Evolutionary conservation across 805 yeast species (phyloP).

Genomic region (Torulaspora indica): DNA sequence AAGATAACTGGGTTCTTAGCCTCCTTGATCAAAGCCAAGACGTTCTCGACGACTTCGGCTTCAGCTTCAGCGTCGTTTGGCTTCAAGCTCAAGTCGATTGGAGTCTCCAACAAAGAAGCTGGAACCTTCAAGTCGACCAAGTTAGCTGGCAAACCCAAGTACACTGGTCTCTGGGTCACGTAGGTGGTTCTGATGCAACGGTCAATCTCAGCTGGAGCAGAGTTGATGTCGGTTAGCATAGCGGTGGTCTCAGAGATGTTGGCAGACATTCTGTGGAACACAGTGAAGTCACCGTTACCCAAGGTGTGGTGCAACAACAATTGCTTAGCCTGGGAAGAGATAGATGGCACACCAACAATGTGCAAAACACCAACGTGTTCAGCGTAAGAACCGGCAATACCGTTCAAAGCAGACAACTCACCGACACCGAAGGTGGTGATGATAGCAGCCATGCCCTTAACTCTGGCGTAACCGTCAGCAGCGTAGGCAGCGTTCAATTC

Average conservation of each 20-base stretch:
- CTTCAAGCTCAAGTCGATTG: slow-evolving; percentile 56
- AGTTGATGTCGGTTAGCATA: slow-evolving; percentile 54
- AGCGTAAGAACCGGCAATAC: slow-evolving; percentile 83
- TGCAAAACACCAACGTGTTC: slow-evolving; percentile 84
- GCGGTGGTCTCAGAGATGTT: slow-evolving; percentile 64
- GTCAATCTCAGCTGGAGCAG: slow-evolving; percentile 71
- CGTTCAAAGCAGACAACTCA: slow-evolving; percentile 77
- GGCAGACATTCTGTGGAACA: slow-evolving; percentile 73
- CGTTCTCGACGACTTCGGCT: slow-evolving; percentile 53
- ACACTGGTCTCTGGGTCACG: slow-evolving; percentile 72
- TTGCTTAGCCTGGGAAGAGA: slow-evolving; percentile 65
- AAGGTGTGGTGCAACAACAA: slow-evolving; percentile 75
- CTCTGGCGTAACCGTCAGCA: slow-evolving; percentile 83
- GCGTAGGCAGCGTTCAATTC: slow-evolving; percentile 81
- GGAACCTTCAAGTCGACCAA: slow-evolving; percentile 63
- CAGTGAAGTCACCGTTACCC: slow-evolving; percentile 78
- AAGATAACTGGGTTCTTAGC: slow-evolving; percentile 70
- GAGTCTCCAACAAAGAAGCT: slow-evolving; percentile 51
- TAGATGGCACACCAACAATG: slow-evolving; percentile 82
- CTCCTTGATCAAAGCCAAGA: slow-evolving; percentile 47
- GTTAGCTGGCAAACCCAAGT: slow-evolving; percentile 79
- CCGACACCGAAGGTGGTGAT: slow-evolving; percentile 91
- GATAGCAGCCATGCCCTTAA: slow-evolving; percentile 68
- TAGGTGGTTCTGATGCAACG: slow-evolving; percentile 67
- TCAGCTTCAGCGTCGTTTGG: slow-evolving; percentile 60